A percentile compares a stretch with the other conserved stretches of the same genome.
phyloP scores from a whole-genome alignment of 2,329 filamentous ascomycete genomes.

The Corinectria fuckeliana region DNA sequence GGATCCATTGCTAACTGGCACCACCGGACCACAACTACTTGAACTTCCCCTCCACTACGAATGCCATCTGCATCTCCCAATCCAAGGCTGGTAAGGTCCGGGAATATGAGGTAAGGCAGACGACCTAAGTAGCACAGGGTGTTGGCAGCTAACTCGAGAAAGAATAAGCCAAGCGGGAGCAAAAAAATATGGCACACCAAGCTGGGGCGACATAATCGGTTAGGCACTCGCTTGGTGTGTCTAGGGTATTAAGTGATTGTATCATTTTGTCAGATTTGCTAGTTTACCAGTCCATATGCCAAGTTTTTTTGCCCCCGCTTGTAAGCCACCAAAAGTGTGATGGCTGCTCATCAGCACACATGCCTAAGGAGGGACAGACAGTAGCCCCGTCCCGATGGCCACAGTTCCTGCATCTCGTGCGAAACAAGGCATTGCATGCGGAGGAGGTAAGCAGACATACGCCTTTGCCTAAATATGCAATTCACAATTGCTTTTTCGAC shows the following conservation, averaged over 20 bases:
- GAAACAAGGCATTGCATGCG: no score
- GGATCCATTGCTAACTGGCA: not conserved
- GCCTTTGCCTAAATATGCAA: conserved; percentile 25
- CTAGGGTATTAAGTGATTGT: no score
- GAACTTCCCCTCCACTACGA: conserved; percentile 13
- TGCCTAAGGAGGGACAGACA: no score
- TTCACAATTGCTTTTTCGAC: conserved; percentile 33
- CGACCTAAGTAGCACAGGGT: conserved; percentile 1
- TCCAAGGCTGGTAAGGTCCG: conserved; percentile 1
- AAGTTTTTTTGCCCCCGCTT: no score
- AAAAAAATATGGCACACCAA: no score
- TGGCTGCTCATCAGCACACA: conserved; percentile 26
- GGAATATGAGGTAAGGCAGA: not conserved
- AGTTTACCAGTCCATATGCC: no score
- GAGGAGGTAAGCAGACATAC: no score
- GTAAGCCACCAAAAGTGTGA: not conserved
- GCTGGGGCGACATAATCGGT: no score
- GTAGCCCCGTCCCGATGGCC: no score
- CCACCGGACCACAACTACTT: conserved; percentile 7
- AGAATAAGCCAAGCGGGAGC: conserved; percentile 8
- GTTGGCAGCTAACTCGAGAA: conserved; percentile 3
- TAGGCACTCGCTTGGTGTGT: no score
- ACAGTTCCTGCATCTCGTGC: no score
- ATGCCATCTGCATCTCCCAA: conserved; percentile 9
- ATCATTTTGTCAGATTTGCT: no score